Evolutionary conservation across 2,329 filamentous ascomycete species (phyloP).

Genomic region (Phialophora chinensis): DNA sequence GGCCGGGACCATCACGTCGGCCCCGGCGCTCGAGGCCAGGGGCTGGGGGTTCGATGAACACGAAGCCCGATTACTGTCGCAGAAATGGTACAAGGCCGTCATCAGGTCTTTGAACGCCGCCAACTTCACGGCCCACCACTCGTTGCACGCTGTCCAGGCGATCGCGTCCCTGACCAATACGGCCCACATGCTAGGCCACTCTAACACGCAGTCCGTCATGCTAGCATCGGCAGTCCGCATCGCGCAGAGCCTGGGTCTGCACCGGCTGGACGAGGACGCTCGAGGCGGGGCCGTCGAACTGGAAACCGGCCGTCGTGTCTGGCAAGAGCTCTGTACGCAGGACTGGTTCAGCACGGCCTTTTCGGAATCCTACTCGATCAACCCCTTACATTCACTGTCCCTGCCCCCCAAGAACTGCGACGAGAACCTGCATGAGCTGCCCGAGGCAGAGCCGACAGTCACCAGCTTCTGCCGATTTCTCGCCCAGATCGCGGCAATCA

Average conservation of each 20-base stretch:
- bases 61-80: conserved; percentile 51
- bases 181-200: conserved; percentile 57
- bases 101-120: conserved; percentile 53
- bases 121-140: conserved; percentile 53
- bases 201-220: conserved; percentile 55
- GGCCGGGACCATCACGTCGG: conserved; percentile 33
- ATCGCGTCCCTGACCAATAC: conserved; percentile 56
- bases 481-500: conserved; percentile 48
- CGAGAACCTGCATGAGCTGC: conserved; percentile 42
- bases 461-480: conserved; percentile 47
- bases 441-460: conserved; percentile 41
- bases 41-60: conserved; percentile 55
- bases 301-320: conserved; percentile 50
- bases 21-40: conserved; percentile 25
- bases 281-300: conserved; percentile 36
- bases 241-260: conserved; percentile 55
- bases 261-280: conserved; percentile 45
- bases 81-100: conserved; percentile 55
- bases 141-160: conserved; percentile 53
- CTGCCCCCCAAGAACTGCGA: conserved; percentile 46
- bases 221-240: conserved; percentile 54
- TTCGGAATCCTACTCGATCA: conserved; percentile 48
- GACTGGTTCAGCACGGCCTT: conserved; percentile 54
- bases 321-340: conserved; percentile 49
- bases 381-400: conserved; percentile 46